phyloP scores from a whole-genome alignment of 345 rosid species.

The Orychophragmus violaceus region DNA sequence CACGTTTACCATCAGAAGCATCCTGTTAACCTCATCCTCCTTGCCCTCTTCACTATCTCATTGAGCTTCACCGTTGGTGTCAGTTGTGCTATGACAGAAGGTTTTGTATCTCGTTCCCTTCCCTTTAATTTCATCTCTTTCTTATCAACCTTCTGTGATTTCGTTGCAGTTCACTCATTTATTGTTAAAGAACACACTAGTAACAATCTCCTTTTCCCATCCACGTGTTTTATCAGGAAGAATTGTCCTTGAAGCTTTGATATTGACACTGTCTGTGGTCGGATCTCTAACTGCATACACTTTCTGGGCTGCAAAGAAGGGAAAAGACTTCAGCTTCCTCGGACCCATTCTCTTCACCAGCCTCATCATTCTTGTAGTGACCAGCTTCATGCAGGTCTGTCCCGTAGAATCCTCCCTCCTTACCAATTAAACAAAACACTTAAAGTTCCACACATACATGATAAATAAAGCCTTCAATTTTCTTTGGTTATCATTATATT shows the following conservation, averaged over 20 bases:
- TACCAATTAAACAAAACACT: neutral
- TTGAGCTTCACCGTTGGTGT: conserved; percentile 82
- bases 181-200: too few relatives aligned
- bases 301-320: conserved; percentile 97
- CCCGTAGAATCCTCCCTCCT: too few relatives aligned
- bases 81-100: conserved; percentile 84
- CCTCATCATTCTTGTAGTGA: conserved; percentile 65
- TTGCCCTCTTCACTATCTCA: conserved; percentile 78
- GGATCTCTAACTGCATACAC: conserved; percentile 79
- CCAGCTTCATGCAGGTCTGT: conserved; percentile 80
- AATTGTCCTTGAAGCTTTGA: conserved; percentile 88
- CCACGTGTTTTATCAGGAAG: conserved; percentile 60
- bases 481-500: neutral
- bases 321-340: conserved; percentile 85
- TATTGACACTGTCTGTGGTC: conserved; percentile 82
- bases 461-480: neutral
- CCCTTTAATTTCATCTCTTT: neutral
- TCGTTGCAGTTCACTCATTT: too few relatives aligned
- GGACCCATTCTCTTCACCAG: conserved; percentile 89
- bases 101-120: conserved; percentile 37
- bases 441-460: neutral
- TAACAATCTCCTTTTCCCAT: neutral
- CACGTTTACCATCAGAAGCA: conserved; percentile 92
- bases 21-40: conserved; percentile 76
- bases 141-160: too few relatives aligned